Conservation (phyloP, 139 green algal species). For the Marvania coccoides region DNA sequence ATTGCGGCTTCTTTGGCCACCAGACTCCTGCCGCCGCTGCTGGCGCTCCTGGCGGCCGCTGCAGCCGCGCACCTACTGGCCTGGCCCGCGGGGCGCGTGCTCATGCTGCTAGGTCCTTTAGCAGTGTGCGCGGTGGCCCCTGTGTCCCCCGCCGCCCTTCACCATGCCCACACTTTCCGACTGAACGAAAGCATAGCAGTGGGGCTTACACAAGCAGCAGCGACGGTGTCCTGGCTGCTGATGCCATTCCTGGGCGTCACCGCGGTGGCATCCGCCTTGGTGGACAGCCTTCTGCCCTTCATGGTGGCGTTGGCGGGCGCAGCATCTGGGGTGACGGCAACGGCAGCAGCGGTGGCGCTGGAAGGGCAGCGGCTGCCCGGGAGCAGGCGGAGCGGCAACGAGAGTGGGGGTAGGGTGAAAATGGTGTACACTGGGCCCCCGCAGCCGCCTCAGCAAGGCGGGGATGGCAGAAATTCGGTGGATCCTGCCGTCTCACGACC, state of each 20-base stretch:
- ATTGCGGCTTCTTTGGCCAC: not conserved
- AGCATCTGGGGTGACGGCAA: not conserved
- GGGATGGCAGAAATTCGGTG: too few relatives aligned
- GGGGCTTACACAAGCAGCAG: not conserved
- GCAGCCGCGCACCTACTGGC: not conserved
- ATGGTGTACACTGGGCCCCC: not conserved
- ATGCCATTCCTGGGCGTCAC: not conserved
- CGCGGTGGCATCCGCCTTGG: not conserved
- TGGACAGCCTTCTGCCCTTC: slow-evolving; percentile 6
- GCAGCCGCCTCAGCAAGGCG: not conserved
- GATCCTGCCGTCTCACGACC: too few relatives aligned
- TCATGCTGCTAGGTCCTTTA: slow-evolving; percentile 2
- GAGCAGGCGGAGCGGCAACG: not conserved
- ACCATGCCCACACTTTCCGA: slow-evolving; percentile 14
- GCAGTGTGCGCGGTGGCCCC: slow-evolving; percentile 13
- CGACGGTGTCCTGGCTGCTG: not conserved
- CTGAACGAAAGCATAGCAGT: slow-evolving; percentile 26
- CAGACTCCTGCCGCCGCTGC: slow-evolving; percentile 13
- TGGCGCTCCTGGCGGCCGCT: not conserved
- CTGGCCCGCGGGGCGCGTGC: not conserved
- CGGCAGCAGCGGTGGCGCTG: not conserved
- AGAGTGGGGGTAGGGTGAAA: not conserved
- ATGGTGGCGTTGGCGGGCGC: not conserved
- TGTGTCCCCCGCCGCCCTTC: not conserved
- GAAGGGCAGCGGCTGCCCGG: not conserved